Evolutionary conservation across 164 flowering plant genomes (phyloP).

Genomic region (Macadamia integrifolia): DNA sequence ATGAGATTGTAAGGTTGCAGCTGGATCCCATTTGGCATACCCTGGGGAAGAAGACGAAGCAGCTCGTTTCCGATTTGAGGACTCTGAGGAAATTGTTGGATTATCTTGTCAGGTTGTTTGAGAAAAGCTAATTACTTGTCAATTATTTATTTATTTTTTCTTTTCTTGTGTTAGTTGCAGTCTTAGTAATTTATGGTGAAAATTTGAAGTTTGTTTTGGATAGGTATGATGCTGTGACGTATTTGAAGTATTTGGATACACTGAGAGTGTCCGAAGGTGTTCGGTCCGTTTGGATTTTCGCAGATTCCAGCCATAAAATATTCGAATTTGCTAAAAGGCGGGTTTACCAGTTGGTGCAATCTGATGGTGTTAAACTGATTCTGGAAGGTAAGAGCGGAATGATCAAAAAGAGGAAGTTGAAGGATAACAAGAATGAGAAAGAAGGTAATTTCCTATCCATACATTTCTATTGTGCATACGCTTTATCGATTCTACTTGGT

Average conservation of each 20-base stretch:
- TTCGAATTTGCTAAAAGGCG: conserved; percentile 94
- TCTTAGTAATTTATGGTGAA: neutral
- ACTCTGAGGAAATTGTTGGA: conserved; percentile 89
- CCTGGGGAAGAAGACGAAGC: conserved; percentile 88
- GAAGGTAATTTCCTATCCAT: conserved; percentile 29
- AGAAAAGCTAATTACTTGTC: neutral
- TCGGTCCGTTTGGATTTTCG: conserved; percentile 95
- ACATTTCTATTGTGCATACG: no score
- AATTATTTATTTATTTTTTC: neutral
- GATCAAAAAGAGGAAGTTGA: conserved; percentile 59
- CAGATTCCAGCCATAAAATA: conserved; percentile 91
- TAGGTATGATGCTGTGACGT: conserved; percentile 96
- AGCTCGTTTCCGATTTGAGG: conserved; percentile 91
- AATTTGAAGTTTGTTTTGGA: conserved; percentile 7
- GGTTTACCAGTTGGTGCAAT: conserved; percentile 57
- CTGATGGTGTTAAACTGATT: conserved; percentile 41
- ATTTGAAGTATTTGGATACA: conserved; percentile 90
- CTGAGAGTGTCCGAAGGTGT: conserved; percentile 93
- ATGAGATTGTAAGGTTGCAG: conserved; percentile 90
- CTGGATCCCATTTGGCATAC: conserved; percentile 99
- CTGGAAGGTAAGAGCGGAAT: conserved; percentile 26
- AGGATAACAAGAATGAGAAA: conserved; percentile 22
- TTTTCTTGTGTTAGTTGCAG: neutral
- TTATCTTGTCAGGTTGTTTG: conserved; percentile 75
- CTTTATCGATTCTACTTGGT: conserved; percentile 1